Evolutionary conservation across 2,329 filamentous ascomycete genomes (phyloP), one percentile per base, ranked within the genome.

Genomic region (Neonectria faginata): DNA sequence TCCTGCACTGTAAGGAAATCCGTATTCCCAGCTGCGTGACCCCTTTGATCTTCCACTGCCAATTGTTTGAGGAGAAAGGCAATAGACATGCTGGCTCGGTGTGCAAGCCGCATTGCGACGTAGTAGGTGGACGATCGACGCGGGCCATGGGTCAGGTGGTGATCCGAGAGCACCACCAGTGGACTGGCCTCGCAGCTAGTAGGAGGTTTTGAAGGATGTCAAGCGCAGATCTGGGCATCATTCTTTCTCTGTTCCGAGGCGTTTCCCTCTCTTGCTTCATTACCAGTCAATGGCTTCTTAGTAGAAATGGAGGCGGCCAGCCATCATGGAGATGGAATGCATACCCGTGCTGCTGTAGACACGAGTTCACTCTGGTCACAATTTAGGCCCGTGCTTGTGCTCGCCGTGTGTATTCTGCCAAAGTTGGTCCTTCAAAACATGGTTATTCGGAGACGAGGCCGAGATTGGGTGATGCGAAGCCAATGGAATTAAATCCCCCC

Each of bases 81-180:
- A 31, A 18, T 27, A 29, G 6, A 36, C 41, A 39, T 47, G 5
- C 27, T 36, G 9, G 27, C 29, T 44, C 27, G 41, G 48, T 36
- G 10, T n/a, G 51, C 39, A 41, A 55, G 27, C 20, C 53, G 59
- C 48, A 45, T 22, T 45, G 42, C 47, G 55, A 56, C 14, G 55
- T 44, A 33, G 44, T 16, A 20, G 25, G 33, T 47, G 55, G 50
- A 54, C 29, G 60, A 63, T 63, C 60, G 60, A 54, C 55, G 55
- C 57, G 42, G 60, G 48, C 36, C 42, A 44, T 54, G 25, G 55
- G 36, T 54, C 50, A 42, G 47, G 48, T 42, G 41, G 47, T 57
- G 55, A 58, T 58, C 60, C 55, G 54, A 47, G 59, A 57, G 39
- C n/a, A 41, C 18, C 47, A 45, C 27, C 52, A 45, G 47, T 44